Evolutionary conservation across 2,329 filamentous ascomycete species (phyloP).

Genomic region (Pseudogymnoascus sp.): DNA sequence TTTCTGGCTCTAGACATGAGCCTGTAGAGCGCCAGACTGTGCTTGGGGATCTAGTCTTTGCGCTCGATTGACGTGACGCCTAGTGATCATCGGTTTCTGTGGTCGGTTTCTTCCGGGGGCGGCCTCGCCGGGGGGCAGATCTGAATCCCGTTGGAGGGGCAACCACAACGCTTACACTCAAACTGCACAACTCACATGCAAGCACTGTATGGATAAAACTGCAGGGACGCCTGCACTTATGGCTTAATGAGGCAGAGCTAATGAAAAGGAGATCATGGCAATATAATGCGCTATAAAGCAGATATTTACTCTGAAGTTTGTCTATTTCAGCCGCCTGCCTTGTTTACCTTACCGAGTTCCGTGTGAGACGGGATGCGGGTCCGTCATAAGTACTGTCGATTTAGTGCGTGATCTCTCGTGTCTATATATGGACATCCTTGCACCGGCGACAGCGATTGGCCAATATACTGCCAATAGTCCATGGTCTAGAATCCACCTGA

Average conservation of each 20-base stretch:
- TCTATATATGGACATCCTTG: slow-evolving; percentile 7
- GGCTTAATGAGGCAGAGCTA: not conserved
- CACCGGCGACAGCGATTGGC: not conserved
- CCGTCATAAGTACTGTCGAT: slow-evolving; percentile 1
- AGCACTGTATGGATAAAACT: not conserved
- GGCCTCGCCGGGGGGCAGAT: not conserved
- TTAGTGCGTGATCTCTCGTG: not conserved
- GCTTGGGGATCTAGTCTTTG: not conserved
- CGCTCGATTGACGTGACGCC: not conserved
- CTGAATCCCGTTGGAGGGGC: slow-evolving; percentile 3
- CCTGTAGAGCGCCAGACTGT: slow-evolving; percentile 1
- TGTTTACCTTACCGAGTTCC: not conserved
- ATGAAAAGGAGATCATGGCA: not conserved
- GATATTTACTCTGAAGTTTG: not conserved
- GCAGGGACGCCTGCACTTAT: not conserved
- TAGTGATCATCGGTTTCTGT: slow-evolving; percentile 3
- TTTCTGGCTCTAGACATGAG: slow-evolving; percentile 1
- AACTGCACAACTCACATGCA: not conserved
- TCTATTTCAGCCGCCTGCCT: not conserved
- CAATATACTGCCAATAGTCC: not conserved
- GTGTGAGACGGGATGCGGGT: not conserved
- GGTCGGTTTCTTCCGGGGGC: not conserved
- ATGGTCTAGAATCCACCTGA: not conserved
- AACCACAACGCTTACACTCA: not conserved
- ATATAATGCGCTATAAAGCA: not conserved